Conservation (phyloP, 2,329 filamentous ascomycete genomes). For the Metarhizium rileyi region DNA sequence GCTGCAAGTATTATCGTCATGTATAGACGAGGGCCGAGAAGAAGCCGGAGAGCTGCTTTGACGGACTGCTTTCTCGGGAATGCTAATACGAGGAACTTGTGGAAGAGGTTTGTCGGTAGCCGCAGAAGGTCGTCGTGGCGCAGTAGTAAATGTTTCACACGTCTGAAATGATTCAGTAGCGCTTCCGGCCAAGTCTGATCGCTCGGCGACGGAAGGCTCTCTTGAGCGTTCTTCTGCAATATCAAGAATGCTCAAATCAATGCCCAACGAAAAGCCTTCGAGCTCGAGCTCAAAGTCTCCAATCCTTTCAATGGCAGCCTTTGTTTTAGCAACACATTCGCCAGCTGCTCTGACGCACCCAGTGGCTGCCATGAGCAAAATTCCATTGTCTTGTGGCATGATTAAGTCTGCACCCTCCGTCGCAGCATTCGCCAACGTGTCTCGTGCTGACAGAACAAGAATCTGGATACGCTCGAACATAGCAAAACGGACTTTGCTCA, state of each 20-base stretch:
- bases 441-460: slow-evolving; percentile 69
- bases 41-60: slow-evolving; percentile 23
- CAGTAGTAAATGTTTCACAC: slow-evolving; percentile 25
- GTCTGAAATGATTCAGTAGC: slow-evolving; percentile 29
- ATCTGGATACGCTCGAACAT: slow-evolving; percentile 76
- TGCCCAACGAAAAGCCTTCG: slow-evolving; percentile 43
- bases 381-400: slow-evolving; percentile 67
- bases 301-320: slow-evolving; percentile 74
- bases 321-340: slow-evolving; percentile 82
- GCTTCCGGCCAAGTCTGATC: slow-evolving; percentile 29
- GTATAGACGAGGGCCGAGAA: slow-evolving; percentile 34
- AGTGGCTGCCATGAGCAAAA: slow-evolving; percentile 69
- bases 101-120: slow-evolving; percentile 60
- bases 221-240: slow-evolving; percentile 23
- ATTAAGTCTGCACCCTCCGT: slow-evolving; percentile 68
- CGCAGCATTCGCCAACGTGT: slow-evolving; percentile 63
- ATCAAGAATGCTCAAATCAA: slow-evolving; percentile 45
- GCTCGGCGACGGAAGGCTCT: slow-evolving; percentile 22
- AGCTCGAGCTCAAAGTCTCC: slow-evolving; percentile 86
- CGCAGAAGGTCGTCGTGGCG: slow-evolving; percentile 24
- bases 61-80: slow-evolving; percentile 22
- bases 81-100: slow-evolving; percentile 48
- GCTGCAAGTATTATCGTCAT: slow-evolving; percentile 32
- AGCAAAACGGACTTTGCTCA: slow-evolving; percentile 59
- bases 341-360: slow-evolving; percentile 83